phyloP scores from a whole-genome alignment of 2,329 filamentous ascomycete genomes.

The Didymella lethalis region DNA sequence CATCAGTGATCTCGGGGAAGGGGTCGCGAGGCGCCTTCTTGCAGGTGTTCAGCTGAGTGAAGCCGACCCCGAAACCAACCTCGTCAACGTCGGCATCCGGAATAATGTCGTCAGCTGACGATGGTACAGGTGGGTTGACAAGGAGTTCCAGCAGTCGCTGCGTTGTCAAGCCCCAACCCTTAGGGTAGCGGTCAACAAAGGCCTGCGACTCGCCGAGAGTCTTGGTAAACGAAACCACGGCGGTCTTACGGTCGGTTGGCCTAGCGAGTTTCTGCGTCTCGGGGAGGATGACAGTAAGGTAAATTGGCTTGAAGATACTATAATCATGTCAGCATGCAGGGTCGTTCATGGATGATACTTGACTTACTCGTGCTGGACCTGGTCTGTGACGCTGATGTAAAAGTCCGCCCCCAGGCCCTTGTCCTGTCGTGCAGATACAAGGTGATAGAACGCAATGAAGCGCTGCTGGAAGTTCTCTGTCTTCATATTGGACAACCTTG shows the following conservation, averaged over 20 bases:
- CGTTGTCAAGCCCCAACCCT: conserved; percentile 89
- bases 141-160: conserved; percentile 88
- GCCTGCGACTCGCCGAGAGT: conserved; percentile 85
- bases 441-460: conserved; percentile 94
- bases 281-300: conserved; percentile 84
- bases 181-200: conserved; percentile 74
- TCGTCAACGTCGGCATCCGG: conserved; percentile 93
- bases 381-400: conserved; percentile 84
- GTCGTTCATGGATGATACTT: background rate
- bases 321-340: conserved; percentile 27
- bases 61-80: conserved; percentile 91
- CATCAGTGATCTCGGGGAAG: conserved; percentile 83
- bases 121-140: conserved; percentile 81
- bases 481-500: conserved; percentile 72
- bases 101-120: conserved; percentile 74
- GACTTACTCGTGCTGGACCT: conserved; percentile 72
- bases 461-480: conserved; percentile 85
- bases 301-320: conserved; percentile 82
- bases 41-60: conserved; percentile 92
- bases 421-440: conserved; percentile 80
- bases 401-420: conserved; percentile 90
- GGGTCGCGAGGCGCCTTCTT: conserved; percentile 77
- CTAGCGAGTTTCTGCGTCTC: conserved; percentile 88
- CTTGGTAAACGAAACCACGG: conserved; percentile 92
- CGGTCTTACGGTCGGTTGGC: conserved; percentile 89